phyloP scores from a whole-genome alignment of 139 green algal species.

The Nannochloris sp. region DNA sequence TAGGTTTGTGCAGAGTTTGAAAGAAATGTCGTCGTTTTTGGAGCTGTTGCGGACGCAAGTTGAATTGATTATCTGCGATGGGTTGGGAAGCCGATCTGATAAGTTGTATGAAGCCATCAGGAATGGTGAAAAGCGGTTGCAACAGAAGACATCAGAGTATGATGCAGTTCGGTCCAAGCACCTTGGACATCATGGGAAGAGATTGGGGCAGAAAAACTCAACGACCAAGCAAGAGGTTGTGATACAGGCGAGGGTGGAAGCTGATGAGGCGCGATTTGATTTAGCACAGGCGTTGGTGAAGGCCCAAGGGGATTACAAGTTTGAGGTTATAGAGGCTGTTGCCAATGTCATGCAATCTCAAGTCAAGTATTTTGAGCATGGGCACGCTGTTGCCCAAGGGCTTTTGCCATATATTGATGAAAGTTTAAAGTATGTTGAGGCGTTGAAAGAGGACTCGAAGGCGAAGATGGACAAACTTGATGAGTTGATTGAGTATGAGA shows the following conservation, averaged over 20 bases:
- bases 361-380: slow-evolving; percentile 50
- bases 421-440: slow-evolving; percentile 15
- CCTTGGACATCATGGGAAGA: slow-evolving; percentile 26
- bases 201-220: neutral
- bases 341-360: slow-evolving; percentile 46
- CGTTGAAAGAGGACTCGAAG: slow-evolving; percentile 23
- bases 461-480: slow-evolving; percentile 26
- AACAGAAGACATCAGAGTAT: slow-evolving; percentile 34
- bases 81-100: slow-evolving; percentile 30
- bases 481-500: slow-evolving; percentile 21
- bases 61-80: slow-evolving; percentile 40
- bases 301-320: slow-evolving; percentile 36
- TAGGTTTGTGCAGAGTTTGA: slow-evolving; percentile 42
- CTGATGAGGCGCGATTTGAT: slow-evolving; percentile 49
- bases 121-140: slow-evolving; percentile 20
- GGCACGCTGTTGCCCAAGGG: slow-evolving; percentile 26
- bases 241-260: slow-evolving; percentile 24
- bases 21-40: slow-evolving; percentile 38
- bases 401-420: slow-evolving; percentile 33
- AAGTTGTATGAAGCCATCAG: slow-evolving; percentile 19
- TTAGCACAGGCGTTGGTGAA: slow-evolving; percentile 41
- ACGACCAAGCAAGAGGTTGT: slow-evolving; percentile 19
- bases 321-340: slow-evolving; percentile 49
- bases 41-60: slow-evolving; percentile 42
- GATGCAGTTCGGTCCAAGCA: slow-evolving; percentile 36